Evolutionary conservation across 1,284 basidiomycete genomes (phyloP), one percentile per base, ranked within the genome.

Genomic region (Boletellus deceptivus): DNA sequence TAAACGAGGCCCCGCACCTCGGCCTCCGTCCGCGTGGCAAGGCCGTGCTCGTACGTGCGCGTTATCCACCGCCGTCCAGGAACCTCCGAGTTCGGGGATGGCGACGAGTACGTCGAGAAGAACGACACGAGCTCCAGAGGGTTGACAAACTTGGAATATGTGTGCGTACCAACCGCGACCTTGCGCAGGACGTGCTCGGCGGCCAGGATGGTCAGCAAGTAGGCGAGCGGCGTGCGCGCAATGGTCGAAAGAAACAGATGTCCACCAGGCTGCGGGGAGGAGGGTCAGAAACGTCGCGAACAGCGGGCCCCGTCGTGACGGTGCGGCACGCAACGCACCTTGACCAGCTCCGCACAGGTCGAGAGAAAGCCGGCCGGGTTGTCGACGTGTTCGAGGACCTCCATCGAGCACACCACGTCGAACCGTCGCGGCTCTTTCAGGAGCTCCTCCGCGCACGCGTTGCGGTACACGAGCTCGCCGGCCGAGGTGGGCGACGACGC

Each of bases 241-340:
- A 99, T 92, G n/a, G 97, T 99, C 4, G 93, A 97, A 39, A 99
- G 76, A 72, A 98, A 90, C 10, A 99, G 78, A 64, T 98, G 93
- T 1, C 97, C 97, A 9, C 94, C 95, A 3, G 97, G 96, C 89
- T 94, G 62, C 18, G 51, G 11, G 29, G 27, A 6, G 7, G 27
- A 9, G 4, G 27, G 27, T 49, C 29, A 49, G 41, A 16, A 16
- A 43, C 14, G 38, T 41, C 22, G 9, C 43, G 6, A 31, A 53
- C 7, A 43, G 45, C 34, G 27, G 13, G 4, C 14, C n/a, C n/a
- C n/a, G n/a, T 20, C n/a, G 27, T 9, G 11, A 6, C 6, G 7
- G 34, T 3, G 29, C 29, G 29, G 9, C 29, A 31, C 29, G 44
- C 54, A 91, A 31, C 29, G 44, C 54, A 91, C 93, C 73, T 94